Base-by-base conservation (phyloP, 192 early-diverging fungal species). In the Backusella tuberculispora region DNA sequence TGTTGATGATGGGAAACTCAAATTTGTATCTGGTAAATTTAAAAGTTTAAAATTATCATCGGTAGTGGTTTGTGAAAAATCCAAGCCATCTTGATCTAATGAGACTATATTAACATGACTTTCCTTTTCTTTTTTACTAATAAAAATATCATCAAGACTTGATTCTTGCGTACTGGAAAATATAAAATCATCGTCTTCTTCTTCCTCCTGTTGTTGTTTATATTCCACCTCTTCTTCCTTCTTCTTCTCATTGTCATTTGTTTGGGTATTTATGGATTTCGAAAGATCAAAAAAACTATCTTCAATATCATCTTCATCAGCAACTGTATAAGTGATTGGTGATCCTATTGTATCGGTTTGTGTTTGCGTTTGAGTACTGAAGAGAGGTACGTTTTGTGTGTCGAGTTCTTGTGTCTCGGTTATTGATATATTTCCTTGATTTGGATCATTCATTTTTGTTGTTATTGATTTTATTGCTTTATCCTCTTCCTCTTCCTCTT, bases 1-100 rank as follows among this genome's bases (percentile, higher is more conserved):
- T 60, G 53, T 60, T 24, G 53, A 26, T 60, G 53, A 60, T 60
- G 53, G 53, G 9, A 60, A 24, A 60, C 53, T 60, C 26, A 13
- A 5, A 19, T 60, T 60, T 60, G 53, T 60, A 10, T 60, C 53
- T 24, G 53, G 53, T 60, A 60, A 26, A 60, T 60, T 60, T 9
- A 24, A 24, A 4, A 24, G 26, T 5, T 26, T 60, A 3, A 26
- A 26, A 24, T 26, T 24, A 5, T 60, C 53, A 24, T 26, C 53
- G 12, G 53, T 13, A 1, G 29, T 34, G 2, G 29, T 34, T n/a
- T 60, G 21, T 60, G 53, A 24, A 12, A 60, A 12, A 5, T 13
- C 53, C 3, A 5, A 0, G 9, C 7, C 26, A 6, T 56, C 21
- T 2, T 26, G 8, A 12, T 60, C 53, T 60, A 60, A 26, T 12